These are phyloP conservation scores for Trypanosoma mega DNA, from an alignment of 208 protist genomes.

Conservation along the genomic window DNA sequence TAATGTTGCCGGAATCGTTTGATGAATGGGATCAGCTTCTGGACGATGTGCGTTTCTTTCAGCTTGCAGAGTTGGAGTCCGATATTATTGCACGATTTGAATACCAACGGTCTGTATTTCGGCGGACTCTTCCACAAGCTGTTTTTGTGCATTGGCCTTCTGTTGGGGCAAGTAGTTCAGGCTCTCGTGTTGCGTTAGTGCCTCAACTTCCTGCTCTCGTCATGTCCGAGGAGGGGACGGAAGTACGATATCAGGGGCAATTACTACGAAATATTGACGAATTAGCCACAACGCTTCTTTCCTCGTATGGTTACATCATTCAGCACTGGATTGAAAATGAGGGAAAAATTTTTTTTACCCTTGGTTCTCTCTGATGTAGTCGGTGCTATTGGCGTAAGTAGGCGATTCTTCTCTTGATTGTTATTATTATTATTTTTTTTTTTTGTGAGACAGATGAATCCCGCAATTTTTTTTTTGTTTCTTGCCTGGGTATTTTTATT, in stretches of 20 bases:
- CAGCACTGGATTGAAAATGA: slow-evolving; percentile 62
- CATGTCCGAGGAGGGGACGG: slow-evolving; percentile 24
- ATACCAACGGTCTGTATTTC: slow-evolving; percentile 60
- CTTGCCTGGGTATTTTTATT: slow-evolving; percentile 6
- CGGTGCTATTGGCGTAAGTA: not conserved
- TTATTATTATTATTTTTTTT: not conserved
- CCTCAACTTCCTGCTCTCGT: slow-evolving; percentile 43
- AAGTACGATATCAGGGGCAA: slow-evolving; percentile 29
- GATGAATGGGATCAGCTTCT: slow-evolving; percentile 68
- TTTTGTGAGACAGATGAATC: not conserved
- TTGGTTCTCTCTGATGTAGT: slow-evolving; percentile 19
- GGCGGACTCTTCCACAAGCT: slow-evolving; percentile 50
- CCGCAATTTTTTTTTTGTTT: slow-evolving; percentile 9
- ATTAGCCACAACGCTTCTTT: slow-evolving; percentile 52
- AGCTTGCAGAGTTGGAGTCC: slow-evolving; percentile 41
- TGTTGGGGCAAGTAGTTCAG: not conserved
- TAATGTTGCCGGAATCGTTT: slow-evolving; percentile 54
- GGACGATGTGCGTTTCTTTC: slow-evolving; percentile 44
- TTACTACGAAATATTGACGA: slow-evolving; percentile 53
- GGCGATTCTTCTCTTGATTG: not conserved
- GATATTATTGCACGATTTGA: slow-evolving; percentile 45
- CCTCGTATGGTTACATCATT: slow-evolving; percentile 62
- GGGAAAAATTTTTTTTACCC: slow-evolving; percentile 49
- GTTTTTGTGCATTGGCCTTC: slow-evolving; percentile 64
- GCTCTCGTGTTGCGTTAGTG: slow-evolving; percentile 27